Conservation (phyloP, 192 early-diverging fungal genomes). For the Coemansia sp. region DNA sequence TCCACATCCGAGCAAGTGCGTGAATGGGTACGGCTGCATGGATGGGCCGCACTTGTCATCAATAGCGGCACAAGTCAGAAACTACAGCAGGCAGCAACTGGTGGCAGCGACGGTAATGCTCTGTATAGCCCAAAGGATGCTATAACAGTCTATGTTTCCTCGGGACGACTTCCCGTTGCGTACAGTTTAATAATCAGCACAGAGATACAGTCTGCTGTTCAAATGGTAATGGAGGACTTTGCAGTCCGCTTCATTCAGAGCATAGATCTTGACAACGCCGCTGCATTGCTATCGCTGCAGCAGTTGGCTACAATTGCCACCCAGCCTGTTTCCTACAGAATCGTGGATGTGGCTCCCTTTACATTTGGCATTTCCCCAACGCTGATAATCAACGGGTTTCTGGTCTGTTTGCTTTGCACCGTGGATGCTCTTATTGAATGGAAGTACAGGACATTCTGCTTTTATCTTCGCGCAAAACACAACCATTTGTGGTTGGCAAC, state of each 20-base stretch:
- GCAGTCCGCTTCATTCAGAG: neutral
- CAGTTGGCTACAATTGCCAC: conserved; percentile 1
- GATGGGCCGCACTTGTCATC: conserved; percentile 32
- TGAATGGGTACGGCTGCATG: conserved; percentile 19
- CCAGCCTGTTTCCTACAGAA: conserved; percentile 9
- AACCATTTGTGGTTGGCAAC: conserved; percentile 17
- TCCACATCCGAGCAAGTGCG: neutral
- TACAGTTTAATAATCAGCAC: neutral
- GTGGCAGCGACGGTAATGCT: neutral
- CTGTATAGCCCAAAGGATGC: conserved; percentile 7
- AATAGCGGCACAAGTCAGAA: conserved; percentile 12
- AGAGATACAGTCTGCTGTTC: neutral
- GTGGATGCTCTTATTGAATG: conserved; percentile 15
- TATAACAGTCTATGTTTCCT: conserved; percentile 4
- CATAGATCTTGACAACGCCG: neutral
- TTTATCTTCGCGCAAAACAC: conserved; percentile 19
- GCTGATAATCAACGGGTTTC: conserved; percentile 13
- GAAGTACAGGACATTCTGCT: conserved; percentile 21
- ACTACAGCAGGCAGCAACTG: conserved; percentile 2
- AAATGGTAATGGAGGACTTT: neutral
- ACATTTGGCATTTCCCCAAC: conserved; percentile 16
- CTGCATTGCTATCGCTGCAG: neutral
- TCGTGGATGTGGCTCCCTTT: conserved; percentile 17
- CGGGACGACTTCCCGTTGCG: conserved; percentile 17
- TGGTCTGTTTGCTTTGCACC: conserved; percentile 15